These are phyloP conservation scores for Aquilaria yunnanensis DNA, from an alignment of 345 rosid genomes.

Conservation along the genomic window DNA sequence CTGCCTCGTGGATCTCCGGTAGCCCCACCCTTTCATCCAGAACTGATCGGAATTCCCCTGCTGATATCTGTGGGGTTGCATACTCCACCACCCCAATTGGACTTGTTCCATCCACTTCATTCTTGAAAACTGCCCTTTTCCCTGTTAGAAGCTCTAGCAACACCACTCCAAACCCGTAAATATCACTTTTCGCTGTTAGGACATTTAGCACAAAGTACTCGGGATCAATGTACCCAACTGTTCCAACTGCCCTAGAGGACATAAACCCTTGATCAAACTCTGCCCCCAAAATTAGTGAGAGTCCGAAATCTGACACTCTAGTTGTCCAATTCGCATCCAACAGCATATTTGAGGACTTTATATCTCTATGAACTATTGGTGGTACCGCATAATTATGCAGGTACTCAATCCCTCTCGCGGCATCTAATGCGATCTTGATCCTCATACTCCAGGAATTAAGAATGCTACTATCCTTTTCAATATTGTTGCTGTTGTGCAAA, in stretches of 20 bases:
- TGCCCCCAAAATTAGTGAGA: conserved; percentile 42
- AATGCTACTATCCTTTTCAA: conserved; percentile 18
- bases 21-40: conserved; percentile 38
- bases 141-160: conserved; percentile 56
- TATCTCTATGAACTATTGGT: conserved; percentile 62
- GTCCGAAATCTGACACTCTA: conserved; percentile 59
- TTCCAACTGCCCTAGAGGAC: conserved; percentile 49
- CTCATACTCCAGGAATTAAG: conserved; percentile 60
- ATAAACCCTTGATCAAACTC: conserved; percentile 28
- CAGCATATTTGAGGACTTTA: conserved; percentile 64
- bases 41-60: conserved; percentile 27
- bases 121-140: conserved; percentile 40
- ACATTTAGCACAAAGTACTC: conserved; percentile 50
- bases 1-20: conserved; percentile 27
- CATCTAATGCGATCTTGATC: conserved; percentile 52
- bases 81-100: conserved; percentile 40
- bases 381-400: conserved; percentile 63
- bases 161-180: conserved; percentile 64
- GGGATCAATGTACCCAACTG: conserved; percentile 70
- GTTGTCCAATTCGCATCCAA: conserved; percentile 49
- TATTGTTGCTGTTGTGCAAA: conserved; percentile 29
- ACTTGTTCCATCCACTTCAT: conserved; percentile 22
- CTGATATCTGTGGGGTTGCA: conserved; percentile 26
- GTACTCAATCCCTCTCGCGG: conserved; percentile 58
- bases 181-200: conserved; percentile 47